These are phyloP conservation scores for Chenopodium suecicum DNA, from an alignment of 148 eudicot genomes.

Conservation along the genomic window DNA sequence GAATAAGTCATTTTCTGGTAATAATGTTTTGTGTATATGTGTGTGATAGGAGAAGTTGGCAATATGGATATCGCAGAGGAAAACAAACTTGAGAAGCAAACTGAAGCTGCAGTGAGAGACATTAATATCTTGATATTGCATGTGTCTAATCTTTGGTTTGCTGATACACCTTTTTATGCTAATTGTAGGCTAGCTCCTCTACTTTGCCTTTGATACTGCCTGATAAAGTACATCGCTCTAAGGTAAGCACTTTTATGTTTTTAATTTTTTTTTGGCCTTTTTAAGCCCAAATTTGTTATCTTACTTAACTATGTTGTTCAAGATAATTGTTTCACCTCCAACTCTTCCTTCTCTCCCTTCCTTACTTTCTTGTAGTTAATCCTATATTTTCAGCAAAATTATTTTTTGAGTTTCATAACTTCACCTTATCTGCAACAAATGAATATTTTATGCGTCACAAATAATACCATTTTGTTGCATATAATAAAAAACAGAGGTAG, in stretches of 20 bases:
- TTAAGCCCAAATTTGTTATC: neutral
- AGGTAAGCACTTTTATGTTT: slow-evolving; percentile 41
- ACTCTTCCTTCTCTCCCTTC: neutral
- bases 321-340: slow-evolving; percentile 3
- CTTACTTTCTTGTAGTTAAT: neutral
- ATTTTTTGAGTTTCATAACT: neutral
- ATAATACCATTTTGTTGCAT: too few relatives aligned
- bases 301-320: neutral
- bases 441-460: too few relatives aligned
- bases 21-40: neutral
- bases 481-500: too few relatives aligned
- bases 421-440: neutral
- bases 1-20: neutral
- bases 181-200: slow-evolving; percentile 70
- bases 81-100: slow-evolving; percentile 49
- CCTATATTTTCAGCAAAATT: slow-evolving; percentile 6
- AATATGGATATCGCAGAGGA: slow-evolving; percentile 46
- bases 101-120: slow-evolving; percentile 57
- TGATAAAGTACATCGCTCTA: slow-evolving; percentile 76
- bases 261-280: neutral
- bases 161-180: slow-evolving; percentile 10
- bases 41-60: slow-evolving; percentile 35
- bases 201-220: slow-evolving; percentile 74
- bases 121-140: slow-evolving; percentile 22
- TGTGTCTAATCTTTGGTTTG: neutral